These are phyloP conservation scores for Leucogyrophana mollusca DNA, from an alignment of 768 basidiomycete genomes.

Conservation along the genomic window DNA sequence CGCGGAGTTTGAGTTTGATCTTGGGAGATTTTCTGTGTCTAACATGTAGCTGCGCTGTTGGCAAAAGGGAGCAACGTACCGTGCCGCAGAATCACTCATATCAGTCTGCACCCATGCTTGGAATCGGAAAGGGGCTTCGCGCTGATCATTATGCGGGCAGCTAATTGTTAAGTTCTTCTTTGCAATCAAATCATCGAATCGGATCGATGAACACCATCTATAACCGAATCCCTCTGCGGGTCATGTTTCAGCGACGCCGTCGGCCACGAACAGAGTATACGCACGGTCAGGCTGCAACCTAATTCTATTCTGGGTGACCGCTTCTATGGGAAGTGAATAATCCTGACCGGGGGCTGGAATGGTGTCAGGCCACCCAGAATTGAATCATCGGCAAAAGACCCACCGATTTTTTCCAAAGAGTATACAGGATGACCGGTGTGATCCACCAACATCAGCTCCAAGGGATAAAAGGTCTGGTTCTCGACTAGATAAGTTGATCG, in stretches of 20 bases:
- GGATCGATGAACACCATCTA: conserved; percentile 84
- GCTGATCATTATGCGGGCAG: conserved; percentile 78
- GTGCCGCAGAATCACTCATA: conserved; percentile 46
- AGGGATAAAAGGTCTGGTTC: conserved; percentile 87
- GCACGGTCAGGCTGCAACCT: conserved; percentile 90
- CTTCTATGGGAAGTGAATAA: conserved; percentile 87
- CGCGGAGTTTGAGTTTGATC: conserved; percentile 81
- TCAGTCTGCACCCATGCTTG: conserved; percentile 89
- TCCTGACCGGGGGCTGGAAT: conserved; percentile 74
- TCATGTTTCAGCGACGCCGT: neutral
- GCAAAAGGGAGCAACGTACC: conserved; percentile 39
- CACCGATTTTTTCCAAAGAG: conserved; percentile 79
- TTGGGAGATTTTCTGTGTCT: conserved; percentile 73
- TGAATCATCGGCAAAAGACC: conserved; percentile 14
- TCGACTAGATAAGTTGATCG: conserved; percentile 90
- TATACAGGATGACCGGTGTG: conserved; percentile 78
- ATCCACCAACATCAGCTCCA: conserved; percentile 90
- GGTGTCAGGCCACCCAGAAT: conserved; percentile 2
- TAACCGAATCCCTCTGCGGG: conserved; percentile 90
- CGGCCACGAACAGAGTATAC: conserved; percentile 23
- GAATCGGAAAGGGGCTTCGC: conserved; percentile 90
- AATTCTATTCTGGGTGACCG: conserved; percentile 78
- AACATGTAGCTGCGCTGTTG: neutral
- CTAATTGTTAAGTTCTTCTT: conserved; percentile 72
- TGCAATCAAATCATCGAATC: conserved; percentile 84